Evolutionary conservation across 116 monocot genomes (phyloP).

Genomic region (Iris pallida): DNA sequence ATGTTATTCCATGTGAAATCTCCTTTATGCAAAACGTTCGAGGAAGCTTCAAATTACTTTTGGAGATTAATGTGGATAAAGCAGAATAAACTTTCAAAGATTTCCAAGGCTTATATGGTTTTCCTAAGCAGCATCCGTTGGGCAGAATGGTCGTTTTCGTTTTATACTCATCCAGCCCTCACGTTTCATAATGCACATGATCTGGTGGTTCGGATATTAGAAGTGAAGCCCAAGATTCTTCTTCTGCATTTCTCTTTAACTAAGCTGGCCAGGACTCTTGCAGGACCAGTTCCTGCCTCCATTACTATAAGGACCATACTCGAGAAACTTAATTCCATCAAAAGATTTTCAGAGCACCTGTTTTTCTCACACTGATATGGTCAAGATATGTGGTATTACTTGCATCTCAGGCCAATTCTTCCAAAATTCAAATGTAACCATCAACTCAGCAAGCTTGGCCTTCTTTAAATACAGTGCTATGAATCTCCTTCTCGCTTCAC

Average conservation of each 20-base stretch:
- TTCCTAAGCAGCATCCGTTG: conserved; percentile 45
- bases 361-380: conserved; percentile 60
- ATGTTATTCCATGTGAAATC: conserved; percentile 25
- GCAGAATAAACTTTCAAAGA: conserved; percentile 55
- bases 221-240: conserved; percentile 31
- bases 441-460: no score
- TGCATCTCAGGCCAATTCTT: conserved; percentile 1
- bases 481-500: no score
- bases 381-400: conserved; percentile 51
- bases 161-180: conserved; percentile 37
- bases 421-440: no score
- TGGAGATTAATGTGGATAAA: conserved; percentile 43
- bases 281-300: conserved; percentile 51
- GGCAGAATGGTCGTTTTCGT: conserved; percentile 40
- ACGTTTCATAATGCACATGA: conserved; percentile 54
- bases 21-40: conserved; percentile 22
- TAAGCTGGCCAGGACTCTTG: conserved; percentile 50
- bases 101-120: conserved; percentile 41
- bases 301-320: conserved; percentile 48
- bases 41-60: conserved; percentile 36
- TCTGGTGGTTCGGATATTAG: conserved; percentile 26
- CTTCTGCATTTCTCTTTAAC: conserved; percentile 42
- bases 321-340: conserved; percentile 39
- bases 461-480: no score
- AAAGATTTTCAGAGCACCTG: conserved; percentile 39